These are phyloP conservation scores for Trichoderma semiorbis DNA, from an alignment of 2,329 filamentous ascomycete genomes.

Conservation along the genomic window DNA sequence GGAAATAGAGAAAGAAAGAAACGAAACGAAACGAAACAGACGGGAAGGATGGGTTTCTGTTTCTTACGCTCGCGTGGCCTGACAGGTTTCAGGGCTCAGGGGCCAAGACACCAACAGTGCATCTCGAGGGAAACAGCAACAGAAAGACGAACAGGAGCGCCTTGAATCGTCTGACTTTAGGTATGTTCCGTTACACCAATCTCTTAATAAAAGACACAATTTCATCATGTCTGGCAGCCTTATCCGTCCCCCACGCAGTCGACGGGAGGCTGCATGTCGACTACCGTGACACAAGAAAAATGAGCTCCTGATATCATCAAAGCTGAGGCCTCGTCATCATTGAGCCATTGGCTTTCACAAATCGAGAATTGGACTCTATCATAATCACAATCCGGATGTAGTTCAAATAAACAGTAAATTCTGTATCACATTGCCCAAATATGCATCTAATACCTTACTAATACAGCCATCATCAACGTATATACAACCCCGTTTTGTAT, in stretches of 20 bases:
- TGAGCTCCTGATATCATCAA: background rate
- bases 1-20: background rate
- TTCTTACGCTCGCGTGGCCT: background rate
- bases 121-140: background rate
- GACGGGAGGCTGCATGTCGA: background rate
- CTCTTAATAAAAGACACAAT: background rate
- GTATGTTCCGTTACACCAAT: background rate
- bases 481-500: constrained; percentile 10
- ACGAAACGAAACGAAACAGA: background rate
- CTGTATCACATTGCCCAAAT: constrained; percentile 6
- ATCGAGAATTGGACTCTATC: background rate
- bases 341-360: background rate
- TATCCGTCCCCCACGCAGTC: background rate
- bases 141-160: background rate
- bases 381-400: background rate
- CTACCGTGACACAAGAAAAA: background rate
- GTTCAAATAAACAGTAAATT: background rate
- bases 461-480: constrained; percentile 7
- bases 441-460: constrained; percentile 2
- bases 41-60: background rate
- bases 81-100: background rate
- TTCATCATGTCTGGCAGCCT: background rate
- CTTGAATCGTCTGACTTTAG: background rate
- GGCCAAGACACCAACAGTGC: background rate
- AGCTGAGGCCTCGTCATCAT: background rate